Percentiles rank a stretch among this genome's conserved stretches.
These are phyloP conservation scores for Acanthochlamys bracteata DNA, from an alignment of 106 monocot species.

Conservation along the genomic window DNA sequence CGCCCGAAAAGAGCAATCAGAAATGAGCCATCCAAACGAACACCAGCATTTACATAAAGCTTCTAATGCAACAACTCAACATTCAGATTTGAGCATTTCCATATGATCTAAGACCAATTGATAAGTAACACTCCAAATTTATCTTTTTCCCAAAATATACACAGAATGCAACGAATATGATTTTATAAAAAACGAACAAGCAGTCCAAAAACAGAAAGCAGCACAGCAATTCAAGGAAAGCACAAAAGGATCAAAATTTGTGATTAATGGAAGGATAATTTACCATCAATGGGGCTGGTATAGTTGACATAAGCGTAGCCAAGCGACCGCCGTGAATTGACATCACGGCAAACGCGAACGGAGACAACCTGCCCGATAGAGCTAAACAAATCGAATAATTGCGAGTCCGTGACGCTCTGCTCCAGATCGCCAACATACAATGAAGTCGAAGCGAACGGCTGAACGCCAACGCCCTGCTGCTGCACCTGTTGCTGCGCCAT, in stretches of 20 bases:
- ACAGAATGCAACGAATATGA: no score
- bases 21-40: no score
- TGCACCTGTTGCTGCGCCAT: slow-evolving; percentile 4
- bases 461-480: not conserved
- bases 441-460: slow-evolving; percentile 4
- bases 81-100: no score
- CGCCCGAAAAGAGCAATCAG: no score
- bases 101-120: no score
- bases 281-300: slow-evolving; percentile 9
- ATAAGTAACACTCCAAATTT: no score
- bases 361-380: slow-evolving; percentile 8
- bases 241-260: not conserved
- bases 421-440: slow-evolving; percentile 14
- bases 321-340: slow-evolving; percentile 4
- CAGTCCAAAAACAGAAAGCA: no score
- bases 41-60: no score
- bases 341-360: slow-evolving; percentile 11
- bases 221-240: not conserved
- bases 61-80: no score
- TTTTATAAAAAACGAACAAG: no score
- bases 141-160: no score
- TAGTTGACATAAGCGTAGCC: slow-evolving; percentile 18
- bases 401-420: slow-evolving; percentile 9
- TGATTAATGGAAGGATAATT: not conserved
- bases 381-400: slow-evolving; percentile 14